Percentiles rank a stretch among this genome's conserved stretches.
Conservation (phyloP, 2,329 filamentous ascomycete genomes). For the Sclerotinia trifoliorum region DNA sequence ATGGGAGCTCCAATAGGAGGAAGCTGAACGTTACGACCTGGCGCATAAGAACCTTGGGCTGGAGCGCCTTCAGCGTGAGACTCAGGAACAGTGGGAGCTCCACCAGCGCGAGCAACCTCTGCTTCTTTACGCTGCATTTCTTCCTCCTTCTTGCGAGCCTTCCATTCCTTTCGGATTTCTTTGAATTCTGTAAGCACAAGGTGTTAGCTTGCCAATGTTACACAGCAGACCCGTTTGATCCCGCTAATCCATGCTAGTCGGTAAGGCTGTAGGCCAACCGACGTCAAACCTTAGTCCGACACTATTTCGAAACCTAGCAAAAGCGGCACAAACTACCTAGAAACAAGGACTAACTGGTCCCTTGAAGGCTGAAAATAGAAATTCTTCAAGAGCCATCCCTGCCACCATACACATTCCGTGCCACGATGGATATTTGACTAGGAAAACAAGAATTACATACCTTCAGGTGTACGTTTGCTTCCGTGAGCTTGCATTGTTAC, state of each 20-base stretch:
- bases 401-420: not conserved
- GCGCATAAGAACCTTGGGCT: conserved; percentile 48
- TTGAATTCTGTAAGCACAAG: conserved; percentile 70
- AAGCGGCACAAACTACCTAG: conserved; percentile 25
- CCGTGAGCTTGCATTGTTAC: conserved; percentile 99
- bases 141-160: conserved; percentile 98
- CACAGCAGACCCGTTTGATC: conserved; percentile 35
- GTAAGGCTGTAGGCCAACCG: conserved; percentile 45
- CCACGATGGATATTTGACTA: not conserved
- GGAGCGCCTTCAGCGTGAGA: conserved; percentile 52
- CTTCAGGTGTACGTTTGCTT: conserved; percentile 91
- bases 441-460: conserved; percentile 54
- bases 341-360: conserved; percentile 10
- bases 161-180: conserved; percentile 98
- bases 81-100: conserved; percentile 55
- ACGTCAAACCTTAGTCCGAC: conserved; percentile 49
- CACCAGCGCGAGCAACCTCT: conserved; percentile 72
- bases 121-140: conserved; percentile 85
- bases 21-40: conserved; percentile 60
- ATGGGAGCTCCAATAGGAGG: conserved; percentile 57
- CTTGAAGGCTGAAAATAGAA: not conserved
- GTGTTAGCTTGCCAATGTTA: conserved; percentile 35
- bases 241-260: conserved; percentile 46
- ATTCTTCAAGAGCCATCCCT: not conserved
- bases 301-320: conserved; percentile 42